Conservation (phyloP, 805 yeast species). For the Isabelozyma pseudorhagii region DNA sequence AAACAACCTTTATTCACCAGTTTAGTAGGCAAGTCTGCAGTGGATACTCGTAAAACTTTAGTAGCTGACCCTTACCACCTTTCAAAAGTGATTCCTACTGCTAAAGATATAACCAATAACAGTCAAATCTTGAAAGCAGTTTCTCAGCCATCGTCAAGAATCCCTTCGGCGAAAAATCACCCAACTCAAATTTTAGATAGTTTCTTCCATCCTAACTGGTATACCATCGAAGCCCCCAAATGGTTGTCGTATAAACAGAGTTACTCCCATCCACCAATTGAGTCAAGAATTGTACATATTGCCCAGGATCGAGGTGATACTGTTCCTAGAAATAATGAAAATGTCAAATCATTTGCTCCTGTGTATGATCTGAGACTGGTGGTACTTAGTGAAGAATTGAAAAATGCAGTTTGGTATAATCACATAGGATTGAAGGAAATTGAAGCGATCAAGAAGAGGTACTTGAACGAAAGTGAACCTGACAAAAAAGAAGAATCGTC, state of each 20-base stretch:
- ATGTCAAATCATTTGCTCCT: conserved; percentile 36
- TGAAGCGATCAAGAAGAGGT: conserved; percentile 19
- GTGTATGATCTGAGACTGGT: conserved; percentile 28
- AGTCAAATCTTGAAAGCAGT: conserved; percentile 26
- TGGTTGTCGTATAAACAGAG: conserved; percentile 36
- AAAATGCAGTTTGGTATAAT: conserved; percentile 35
- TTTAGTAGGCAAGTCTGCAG: conserved; percentile 58
- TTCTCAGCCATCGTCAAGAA: conserved; percentile 27
- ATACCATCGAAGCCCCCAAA: conserved; percentile 39
- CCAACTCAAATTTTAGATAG: conserved; percentile 36
- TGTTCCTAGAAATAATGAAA: conserved; percentile 15
- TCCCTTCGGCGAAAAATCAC: conserved; percentile 26
- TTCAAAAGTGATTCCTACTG: conserved; percentile 63
- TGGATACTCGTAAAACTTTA: conserved; percentile 71
- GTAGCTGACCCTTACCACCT: conserved; percentile 65
- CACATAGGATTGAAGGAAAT: conserved; percentile 36
- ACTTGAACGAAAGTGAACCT: conserved; percentile 14
- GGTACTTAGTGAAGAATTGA: conserved; percentile 28
- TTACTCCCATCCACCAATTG: conserved; percentile 20
- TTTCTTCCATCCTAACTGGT: conserved; percentile 45
- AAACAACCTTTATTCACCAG: conserved; percentile 82
- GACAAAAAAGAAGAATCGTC: conserved; percentile 7
- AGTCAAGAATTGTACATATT: conserved; percentile 23
- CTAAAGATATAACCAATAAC: conserved; percentile 15
- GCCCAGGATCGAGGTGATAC: conserved; percentile 15